Conservation (phyloP, 768 basidiomycete genomes). For the Lenzites betulinus region DNA sequence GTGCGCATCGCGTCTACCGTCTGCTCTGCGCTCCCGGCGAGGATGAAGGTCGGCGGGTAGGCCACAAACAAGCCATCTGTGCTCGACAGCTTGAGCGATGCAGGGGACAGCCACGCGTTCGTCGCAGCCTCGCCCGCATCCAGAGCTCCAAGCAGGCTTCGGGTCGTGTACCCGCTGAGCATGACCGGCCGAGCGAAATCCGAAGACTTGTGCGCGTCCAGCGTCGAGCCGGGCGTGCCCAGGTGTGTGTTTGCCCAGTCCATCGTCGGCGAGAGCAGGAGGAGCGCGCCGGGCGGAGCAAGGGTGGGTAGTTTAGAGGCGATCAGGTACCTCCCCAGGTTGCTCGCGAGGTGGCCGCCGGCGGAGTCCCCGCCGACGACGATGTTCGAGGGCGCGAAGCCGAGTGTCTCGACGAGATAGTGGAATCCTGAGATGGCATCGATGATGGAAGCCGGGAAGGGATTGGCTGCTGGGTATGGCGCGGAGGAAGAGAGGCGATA, state of each 20-base stretch:
- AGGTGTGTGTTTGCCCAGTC: conserved; percentile 23
- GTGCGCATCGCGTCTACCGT: conserved; percentile 31
- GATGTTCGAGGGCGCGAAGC: conserved; percentile 46
- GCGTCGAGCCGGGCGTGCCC: conserved; percentile 9
- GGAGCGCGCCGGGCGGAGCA: conserved; percentile 29
- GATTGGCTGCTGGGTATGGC: conserved; percentile 34
- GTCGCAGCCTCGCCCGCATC: neutral
- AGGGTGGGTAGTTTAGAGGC: conserved; percentile 2
- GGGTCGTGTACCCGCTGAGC: too few species aligned
- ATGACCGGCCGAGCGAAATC: too few species aligned
- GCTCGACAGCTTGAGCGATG: neutral
- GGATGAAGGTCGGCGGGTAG: conserved; percentile 31
- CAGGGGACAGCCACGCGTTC: conserved; percentile 18
- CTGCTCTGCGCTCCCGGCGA: conserved; percentile 33
- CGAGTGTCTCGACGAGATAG: conserved; percentile 46
- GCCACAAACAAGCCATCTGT: conserved; percentile 18
- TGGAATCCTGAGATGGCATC: conserved; percentile 53
- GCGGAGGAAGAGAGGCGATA: conserved; percentile 44
- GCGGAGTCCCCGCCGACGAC: conserved; percentile 57
- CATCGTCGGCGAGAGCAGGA: conserved; percentile 38
- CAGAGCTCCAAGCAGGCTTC: neutral
- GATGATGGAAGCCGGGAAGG: conserved; percentile 55
- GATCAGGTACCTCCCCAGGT: conserved; percentile 40
- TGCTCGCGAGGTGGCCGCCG: conserved; percentile 51
- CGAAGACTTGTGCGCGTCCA: neutral